phyloP scores from a whole-genome alignment of 768 basidiomycete species.

The Boletus vermiculosoides region DNA sequence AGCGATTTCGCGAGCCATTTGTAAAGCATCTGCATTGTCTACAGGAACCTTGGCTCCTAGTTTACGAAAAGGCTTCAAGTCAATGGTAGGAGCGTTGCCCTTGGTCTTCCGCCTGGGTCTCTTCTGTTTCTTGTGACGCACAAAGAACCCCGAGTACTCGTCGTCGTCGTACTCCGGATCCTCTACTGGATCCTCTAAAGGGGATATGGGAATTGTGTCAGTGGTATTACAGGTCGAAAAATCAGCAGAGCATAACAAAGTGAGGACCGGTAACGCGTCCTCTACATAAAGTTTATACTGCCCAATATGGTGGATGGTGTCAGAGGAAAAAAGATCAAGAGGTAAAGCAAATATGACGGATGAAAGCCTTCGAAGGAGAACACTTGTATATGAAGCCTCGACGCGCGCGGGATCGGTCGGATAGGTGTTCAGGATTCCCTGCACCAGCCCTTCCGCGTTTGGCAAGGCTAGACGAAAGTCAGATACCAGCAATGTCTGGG shows the following conservation, averaged over 20 bases:
- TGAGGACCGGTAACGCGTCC: conserved; percentile 22
- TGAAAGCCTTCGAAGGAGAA: conserved; percentile 29
- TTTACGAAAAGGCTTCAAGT: conserved; percentile 31
- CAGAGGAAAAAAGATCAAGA: conserved; percentile 11
- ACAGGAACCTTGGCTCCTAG: conserved; percentile 31
- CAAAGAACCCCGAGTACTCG: background rate
- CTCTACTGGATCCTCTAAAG: conserved; percentile 5
- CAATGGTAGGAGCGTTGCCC: conserved; percentile 13
- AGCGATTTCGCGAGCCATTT: conserved; percentile 18
- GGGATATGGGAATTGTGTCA: background rate
- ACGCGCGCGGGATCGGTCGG: conserved; percentile 28
- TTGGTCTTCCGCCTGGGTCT: conserved; percentile 21
- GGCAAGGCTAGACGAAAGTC: conserved; percentile 13
- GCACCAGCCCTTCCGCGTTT: conserved; percentile 9
- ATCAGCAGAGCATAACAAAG: conserved; percentile 15
- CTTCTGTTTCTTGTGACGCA: conserved; percentile 29
- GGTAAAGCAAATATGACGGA: conserved; percentile 26
- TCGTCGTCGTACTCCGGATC: conserved; percentile 5
- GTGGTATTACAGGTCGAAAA: background rate
- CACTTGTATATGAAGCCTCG: conserved; percentile 17
- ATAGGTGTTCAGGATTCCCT: conserved; percentile 35
- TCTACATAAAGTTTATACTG: conserved; percentile 23
- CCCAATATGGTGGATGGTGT: conserved; percentile 14
- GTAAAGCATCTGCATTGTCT: conserved; percentile 17
- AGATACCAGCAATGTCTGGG: background rate